A percentile compares a stretch with the other conserved stretches of the same genome.
Evolutionary conservation across 2,329 filamentous ascomycete species (phyloP).

Genomic region (Hypoxylon sp.): DNA sequence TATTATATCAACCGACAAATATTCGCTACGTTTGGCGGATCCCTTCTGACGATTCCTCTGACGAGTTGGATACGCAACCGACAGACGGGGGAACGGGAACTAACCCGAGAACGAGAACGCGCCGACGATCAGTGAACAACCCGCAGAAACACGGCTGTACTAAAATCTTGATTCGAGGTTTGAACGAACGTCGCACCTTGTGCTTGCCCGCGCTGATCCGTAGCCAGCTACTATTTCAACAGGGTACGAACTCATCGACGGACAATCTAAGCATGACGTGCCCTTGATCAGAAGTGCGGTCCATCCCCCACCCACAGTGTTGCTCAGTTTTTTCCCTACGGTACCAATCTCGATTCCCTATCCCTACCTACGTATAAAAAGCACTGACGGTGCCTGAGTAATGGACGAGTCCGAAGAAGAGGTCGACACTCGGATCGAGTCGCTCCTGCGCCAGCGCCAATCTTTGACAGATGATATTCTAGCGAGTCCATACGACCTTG

Average conservation of each 20-base stretch:
- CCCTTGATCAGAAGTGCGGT: constrained; percentile 43
- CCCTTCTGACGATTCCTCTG: constrained; percentile 2
- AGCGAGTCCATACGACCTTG: constrained; percentile 70
- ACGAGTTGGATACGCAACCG: constrained; percentile 25
- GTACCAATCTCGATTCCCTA: constrained; percentile 29
- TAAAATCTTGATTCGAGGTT: constrained; percentile 26
- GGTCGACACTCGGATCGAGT: constrained; percentile 58
- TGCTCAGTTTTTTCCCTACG: constrained; percentile 22
- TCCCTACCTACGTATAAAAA: constrained; percentile 32
- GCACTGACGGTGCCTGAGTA: constrained; percentile 31
- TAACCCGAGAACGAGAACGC: constrained; percentile 41
- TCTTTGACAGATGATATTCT: constrained; percentile 69
- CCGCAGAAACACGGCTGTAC: constrained; percentile 9
- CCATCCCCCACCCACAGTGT: constrained; percentile 32
- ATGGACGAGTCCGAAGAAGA: constrained; percentile 55
- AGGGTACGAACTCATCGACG: constrained; percentile 23
- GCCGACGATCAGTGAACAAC: constrained; percentile 31
- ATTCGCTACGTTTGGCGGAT: neutral
- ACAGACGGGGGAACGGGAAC: constrained; percentile 34
- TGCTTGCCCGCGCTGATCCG: constrained; percentile 37
- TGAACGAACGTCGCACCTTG: constrained; percentile 29
- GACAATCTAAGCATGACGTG: constrained; percentile 40
- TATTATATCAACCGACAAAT: constrained; percentile 13
- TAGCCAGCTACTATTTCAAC: constrained; percentile 11
- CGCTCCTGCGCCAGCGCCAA: constrained; percentile 68